Evolutionary conservation across 2,329 filamentous ascomycete genomes (phyloP).

Genomic region (Ustulina deusta): DNA sequence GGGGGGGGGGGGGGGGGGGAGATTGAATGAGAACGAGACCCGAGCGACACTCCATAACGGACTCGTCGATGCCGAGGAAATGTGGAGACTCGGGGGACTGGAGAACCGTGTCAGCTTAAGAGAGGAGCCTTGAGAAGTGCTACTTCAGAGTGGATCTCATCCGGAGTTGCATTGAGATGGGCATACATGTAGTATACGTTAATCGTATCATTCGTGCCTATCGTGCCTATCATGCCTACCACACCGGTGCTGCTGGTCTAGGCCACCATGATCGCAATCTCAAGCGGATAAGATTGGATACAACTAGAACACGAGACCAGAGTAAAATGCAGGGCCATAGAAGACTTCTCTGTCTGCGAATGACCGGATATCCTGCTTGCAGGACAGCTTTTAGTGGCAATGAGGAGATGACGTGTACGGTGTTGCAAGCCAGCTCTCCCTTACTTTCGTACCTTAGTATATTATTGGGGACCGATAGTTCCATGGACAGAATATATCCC

Average conservation of each 20-base stretch:
- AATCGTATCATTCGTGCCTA: conserved; percentile 2
- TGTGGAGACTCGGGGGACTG: background rate
- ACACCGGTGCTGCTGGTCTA: conserved; percentile 2
- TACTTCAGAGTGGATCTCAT: conserved; percentile 10
- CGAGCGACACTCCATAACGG: background rate
- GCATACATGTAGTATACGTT: background rate
- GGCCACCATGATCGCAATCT: background rate
- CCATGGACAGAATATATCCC: background rate
- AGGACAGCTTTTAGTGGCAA: conserved; percentile 10
- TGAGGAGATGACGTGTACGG: conserved; percentile 23
- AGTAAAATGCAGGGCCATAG: conserved; percentile 12
- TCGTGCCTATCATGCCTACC: background rate
- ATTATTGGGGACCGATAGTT: conserved; percentile 17
- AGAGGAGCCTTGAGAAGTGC: conserved; percentile 9
- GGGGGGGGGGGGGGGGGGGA: too few relatives aligned
- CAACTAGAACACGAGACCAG: conserved; percentile 4
- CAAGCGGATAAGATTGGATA: conserved; percentile 8
- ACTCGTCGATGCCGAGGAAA: conserved; percentile 10
- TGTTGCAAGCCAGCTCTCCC: conserved; percentile 9
- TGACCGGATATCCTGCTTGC: background rate
- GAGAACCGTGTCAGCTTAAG: conserved; percentile 11
- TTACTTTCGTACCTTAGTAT: background rate
- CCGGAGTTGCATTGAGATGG: conserved; percentile 7
- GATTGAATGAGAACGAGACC: background rate
- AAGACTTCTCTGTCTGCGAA: conserved; percentile 5